These are phyloP conservation scores for Gracilaria caudata DNA, from an alignment of 23 red algal species.

Conservation along the genomic window DNA sequence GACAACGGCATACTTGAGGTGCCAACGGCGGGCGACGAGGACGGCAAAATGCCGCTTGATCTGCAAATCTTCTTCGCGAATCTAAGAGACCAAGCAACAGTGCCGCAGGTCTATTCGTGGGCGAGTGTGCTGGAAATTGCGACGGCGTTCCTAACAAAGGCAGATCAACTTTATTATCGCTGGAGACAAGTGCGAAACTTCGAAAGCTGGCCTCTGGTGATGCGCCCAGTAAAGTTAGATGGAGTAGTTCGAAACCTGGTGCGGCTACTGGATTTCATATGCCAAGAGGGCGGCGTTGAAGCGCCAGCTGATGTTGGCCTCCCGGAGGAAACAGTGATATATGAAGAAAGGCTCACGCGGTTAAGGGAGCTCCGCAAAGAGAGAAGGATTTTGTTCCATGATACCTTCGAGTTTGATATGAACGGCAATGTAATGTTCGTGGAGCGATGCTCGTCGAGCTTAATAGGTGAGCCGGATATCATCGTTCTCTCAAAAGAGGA, in stretches of 20 bases:
- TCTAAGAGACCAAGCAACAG: not conserved
- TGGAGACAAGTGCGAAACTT: slow-evolving; percentile 20
- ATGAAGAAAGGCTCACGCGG: not conserved
- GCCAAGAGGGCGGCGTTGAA: not conserved
- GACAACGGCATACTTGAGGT: not conserved
- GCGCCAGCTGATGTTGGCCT: not conserved
- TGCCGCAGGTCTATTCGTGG: not conserved
- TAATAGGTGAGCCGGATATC: slow-evolving; percentile 24
- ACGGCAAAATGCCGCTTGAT: not conserved
- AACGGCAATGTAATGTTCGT: not conserved
- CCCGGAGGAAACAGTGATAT: not conserved
- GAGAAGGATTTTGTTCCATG: slow-evolving; percentile 9
- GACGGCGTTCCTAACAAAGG: slow-evolving; percentile 11
- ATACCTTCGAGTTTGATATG: slow-evolving; percentile 13
- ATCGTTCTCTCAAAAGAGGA: slow-evolving; percentile 7
- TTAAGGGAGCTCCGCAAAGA: not conserved
- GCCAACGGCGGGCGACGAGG: not conserved
- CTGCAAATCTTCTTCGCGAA: not conserved
- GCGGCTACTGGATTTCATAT: not conserved
- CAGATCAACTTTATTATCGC: slow-evolving; percentile 4
- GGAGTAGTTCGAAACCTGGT: slow-evolving; percentile 10
- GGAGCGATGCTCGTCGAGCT: not conserved
- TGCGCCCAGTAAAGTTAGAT: not conserved
- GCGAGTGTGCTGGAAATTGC: slow-evolving; percentile 6
- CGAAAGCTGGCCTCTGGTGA: not conserved